These are phyloP conservation scores for Metschnikowia rubicola DNA, from an alignment of 805 yeast species.

Conservation along the genomic window DNA sequence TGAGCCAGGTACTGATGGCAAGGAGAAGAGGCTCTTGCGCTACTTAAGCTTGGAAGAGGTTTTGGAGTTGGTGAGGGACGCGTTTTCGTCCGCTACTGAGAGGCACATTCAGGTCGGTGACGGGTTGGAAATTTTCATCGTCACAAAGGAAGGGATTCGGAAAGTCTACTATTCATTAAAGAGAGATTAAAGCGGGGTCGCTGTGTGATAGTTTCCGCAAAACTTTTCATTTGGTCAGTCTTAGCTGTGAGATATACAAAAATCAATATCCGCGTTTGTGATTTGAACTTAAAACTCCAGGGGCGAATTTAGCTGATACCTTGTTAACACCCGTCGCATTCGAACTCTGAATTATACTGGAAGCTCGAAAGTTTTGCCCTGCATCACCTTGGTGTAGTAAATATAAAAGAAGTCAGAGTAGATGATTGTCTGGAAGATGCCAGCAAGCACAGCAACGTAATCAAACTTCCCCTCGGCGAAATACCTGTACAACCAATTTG, in stretches of 20 bases:
- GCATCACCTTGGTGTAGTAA: conserved; percentile 74
- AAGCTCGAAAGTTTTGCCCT: conserved; percentile 71
- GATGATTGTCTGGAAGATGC: conserved; percentile 77
- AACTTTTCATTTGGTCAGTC: no score
- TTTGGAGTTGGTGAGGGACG: conserved; percentile 82
- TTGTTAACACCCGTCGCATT: background rate
- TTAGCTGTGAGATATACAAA: no score
- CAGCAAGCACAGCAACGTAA: conserved; percentile 69
- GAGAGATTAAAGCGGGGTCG: conserved; percentile 55
- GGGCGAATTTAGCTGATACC: no score
- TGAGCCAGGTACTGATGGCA: conserved; percentile 74
- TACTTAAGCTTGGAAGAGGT: conserved; percentile 81
- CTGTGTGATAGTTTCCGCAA: no score
- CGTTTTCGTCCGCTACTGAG: conserved; percentile 94
- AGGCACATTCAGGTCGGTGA: conserved; percentile 99
- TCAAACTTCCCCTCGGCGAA: conserved; percentile 61
- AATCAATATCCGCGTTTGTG: no score
- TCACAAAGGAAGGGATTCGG: conserved; percentile 89
- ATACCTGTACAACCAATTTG: conserved; percentile 93
- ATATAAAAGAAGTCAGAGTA: conserved; percentile 96
- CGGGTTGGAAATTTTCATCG: conserved; percentile 84
- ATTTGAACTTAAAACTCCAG: no score
- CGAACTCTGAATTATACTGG: conserved; percentile 42
- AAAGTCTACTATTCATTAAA: conserved; percentile 81
- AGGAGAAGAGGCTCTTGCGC: conserved; percentile 54